Evolutionary conservation across 2,329 filamentous ascomycete genomes (phyloP).

Genomic region (Thielaviopsis populi): DNA sequence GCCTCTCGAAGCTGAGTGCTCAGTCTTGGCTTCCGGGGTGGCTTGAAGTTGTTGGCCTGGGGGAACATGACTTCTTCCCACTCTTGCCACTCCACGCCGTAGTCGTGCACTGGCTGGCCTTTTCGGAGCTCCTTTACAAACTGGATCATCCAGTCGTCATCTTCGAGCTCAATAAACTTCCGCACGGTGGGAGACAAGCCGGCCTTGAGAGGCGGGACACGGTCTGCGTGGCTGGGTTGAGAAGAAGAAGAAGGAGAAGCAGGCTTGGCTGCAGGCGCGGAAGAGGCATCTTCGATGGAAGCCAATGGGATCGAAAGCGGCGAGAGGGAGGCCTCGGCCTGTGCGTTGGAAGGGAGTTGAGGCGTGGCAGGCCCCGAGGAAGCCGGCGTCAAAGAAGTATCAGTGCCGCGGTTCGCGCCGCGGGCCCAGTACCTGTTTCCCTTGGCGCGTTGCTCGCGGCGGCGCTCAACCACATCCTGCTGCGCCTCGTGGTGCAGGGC

Average conservation of each 20-base stretch:
- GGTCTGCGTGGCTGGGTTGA: background rate
- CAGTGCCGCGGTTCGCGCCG: background rate
- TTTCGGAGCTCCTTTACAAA: background rate
- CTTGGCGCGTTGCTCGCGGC: background rate
- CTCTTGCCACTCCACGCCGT: slow-evolving; percentile 1
- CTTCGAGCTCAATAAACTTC: background rate
- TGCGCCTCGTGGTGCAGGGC: background rate
- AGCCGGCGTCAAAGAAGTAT: background rate
- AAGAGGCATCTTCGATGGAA: background rate
- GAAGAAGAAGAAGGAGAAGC: background rate
- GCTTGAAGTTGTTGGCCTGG: background rate
- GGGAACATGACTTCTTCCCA: slow-evolving; percentile 5
- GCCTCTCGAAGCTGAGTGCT: background rate
- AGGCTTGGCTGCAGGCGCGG: background rate
- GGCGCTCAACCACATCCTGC: background rate
- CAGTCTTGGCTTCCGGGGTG: background rate
- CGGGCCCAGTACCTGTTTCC: slow-evolving; percentile 6
- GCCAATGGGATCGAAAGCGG: background rate
- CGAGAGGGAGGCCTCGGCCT: background rate
- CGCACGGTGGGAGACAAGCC: background rate
- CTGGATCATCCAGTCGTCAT: background rate
- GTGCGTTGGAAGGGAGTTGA: background rate
- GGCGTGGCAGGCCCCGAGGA: background rate
- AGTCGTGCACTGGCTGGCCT: background rate
- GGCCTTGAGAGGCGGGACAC: too few relatives aligned